Base-by-base conservation (phyloP, 805 yeast genomes). In the Hanseniaspora hatyaiensis region DNA sequence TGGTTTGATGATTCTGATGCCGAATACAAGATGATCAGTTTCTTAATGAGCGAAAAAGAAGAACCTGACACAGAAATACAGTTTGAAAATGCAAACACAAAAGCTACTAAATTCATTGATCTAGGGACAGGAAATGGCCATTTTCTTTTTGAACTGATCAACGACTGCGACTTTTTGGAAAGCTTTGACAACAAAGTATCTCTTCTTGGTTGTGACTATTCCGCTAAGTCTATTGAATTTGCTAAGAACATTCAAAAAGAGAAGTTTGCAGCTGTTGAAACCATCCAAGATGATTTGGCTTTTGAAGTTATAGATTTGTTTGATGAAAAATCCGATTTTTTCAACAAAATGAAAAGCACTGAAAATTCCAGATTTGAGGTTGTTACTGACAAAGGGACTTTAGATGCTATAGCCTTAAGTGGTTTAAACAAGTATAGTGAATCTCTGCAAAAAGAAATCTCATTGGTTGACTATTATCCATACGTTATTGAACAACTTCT, bases 1-100 rank as follows among this genome's bases (percentile, higher is more conserved):
- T 92, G 98, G 98, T 92, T 92, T 63, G 78, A 82, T 54, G 98
- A 92, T 57, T 80, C 83, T n/a, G 87, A 82, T 57, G 97, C 98
- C 0, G 97, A 89, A 59, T 71, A 70, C 51, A 81, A 78, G 59
- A 81, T 92, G 77, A 71, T 82, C n/a, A 75, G 76, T 41, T 88
- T 81, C 56, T 60, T 89, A 6, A 64, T 70, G 15, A 75, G 75
- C 3, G 72, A 78, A 53, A 37, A 73, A 3, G 69, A 69, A 2
- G 37, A 40, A 2, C 20, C 47, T 3, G 37, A 40, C 4, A 60
- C 61, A 15, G 56, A 58, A 13, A 48, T 50, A 1, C 63, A 71
- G 51, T 29, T 55, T 6, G 61, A 59, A 2, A 52, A 58, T 1
- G 57, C 72, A 1, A 22, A 23, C 9, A 37, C 40, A 8, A n/a